Evolutionary conservation across 2,329 filamentous ascomycete genomes (phyloP).

Genomic region (Albifimbria verrucaria): DNA sequence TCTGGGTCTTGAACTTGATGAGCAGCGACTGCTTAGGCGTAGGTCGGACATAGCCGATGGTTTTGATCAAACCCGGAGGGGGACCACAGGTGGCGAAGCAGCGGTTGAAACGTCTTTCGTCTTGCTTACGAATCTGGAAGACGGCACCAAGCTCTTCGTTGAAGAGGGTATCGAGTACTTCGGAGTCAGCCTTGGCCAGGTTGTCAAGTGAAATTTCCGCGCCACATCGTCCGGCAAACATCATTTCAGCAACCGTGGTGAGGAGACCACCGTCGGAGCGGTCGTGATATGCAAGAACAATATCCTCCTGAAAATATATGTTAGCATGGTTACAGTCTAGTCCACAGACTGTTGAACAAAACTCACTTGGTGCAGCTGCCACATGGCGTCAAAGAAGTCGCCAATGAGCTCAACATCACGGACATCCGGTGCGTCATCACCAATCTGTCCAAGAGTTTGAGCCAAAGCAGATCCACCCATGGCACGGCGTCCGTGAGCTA

Average conservation of each 20-base stretch:
- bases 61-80: constrained; percentile 75
- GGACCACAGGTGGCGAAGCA: constrained; percentile 91
- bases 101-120: constrained; percentile 81
- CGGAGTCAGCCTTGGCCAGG: constrained; percentile 59
- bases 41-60: constrained; percentile 73
- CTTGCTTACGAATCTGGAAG: constrained; percentile 85
- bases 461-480: constrained; percentile 89
- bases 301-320: constrained; percentile 36
- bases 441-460: constrained; percentile 83
- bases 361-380: constrained; percentile 48
- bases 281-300: constrained; percentile 91
- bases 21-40: constrained; percentile 70
- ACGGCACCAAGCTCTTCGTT: constrained; percentile 95
- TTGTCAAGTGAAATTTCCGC: constrained; percentile 80
- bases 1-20: constrained; percentile 67
- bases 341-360: background rate
- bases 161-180: constrained; percentile 78
- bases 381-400: constrained; percentile 87
- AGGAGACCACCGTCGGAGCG: constrained; percentile 89
- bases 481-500: constrained; percentile 75
- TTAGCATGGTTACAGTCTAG: background rate
- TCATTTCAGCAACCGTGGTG: constrained; percentile 92
- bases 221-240: constrained; percentile 92
- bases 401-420: constrained; percentile 76
- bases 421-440: constrained; percentile 81